These are phyloP conservation scores for Closterium sp. DNA, from an alignment of 139 green algal genomes.

Conservation along the genomic window DNA sequence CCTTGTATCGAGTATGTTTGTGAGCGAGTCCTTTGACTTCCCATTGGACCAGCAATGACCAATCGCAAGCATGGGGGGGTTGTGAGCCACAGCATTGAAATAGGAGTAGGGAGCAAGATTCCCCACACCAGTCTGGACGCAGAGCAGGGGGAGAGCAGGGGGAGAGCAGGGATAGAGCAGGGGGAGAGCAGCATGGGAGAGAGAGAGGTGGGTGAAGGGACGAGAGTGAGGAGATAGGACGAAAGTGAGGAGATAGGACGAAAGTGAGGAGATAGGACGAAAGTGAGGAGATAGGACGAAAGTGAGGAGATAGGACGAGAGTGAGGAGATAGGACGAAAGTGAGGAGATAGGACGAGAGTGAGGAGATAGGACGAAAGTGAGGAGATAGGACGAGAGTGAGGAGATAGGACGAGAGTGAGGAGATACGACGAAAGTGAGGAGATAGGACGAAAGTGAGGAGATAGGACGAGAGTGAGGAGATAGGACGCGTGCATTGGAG, in stretches of 20 bases:
- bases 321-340: constrained; percentile 46
- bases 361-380: too few relatives aligned
- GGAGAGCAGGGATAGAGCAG: neutral
- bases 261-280: constrained; percentile 60
- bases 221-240: too few relatives aligned
- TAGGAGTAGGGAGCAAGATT: constrained; percentile 82
- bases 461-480: constrained; percentile 41
- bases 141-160: constrained; percentile 45
- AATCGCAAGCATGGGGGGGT: constrained; percentile 71
- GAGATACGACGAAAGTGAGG: too few relatives aligned
- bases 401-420: too few relatives aligned
- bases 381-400: too few relatives aligned
- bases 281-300: too few relatives aligned
- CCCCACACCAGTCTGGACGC: constrained; percentile 38
- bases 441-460: constrained; percentile 57
- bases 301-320: too few relatives aligned
- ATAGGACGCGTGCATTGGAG: constrained; percentile 65
- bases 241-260: neutral
- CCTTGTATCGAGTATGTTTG: constrained; percentile 84
- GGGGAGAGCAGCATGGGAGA: constrained; percentile 51
- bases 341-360: constrained; percentile 56
- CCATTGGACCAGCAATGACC: constrained; percentile 55
- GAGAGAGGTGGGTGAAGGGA: too few relatives aligned
- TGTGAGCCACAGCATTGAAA: constrained; percentile 81
- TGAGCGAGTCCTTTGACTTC: constrained; percentile 80